These are phyloP conservation scores for Angophora floribunda DNA, from an alignment of 345 rosid genomes.

Conservation along the genomic window DNA sequence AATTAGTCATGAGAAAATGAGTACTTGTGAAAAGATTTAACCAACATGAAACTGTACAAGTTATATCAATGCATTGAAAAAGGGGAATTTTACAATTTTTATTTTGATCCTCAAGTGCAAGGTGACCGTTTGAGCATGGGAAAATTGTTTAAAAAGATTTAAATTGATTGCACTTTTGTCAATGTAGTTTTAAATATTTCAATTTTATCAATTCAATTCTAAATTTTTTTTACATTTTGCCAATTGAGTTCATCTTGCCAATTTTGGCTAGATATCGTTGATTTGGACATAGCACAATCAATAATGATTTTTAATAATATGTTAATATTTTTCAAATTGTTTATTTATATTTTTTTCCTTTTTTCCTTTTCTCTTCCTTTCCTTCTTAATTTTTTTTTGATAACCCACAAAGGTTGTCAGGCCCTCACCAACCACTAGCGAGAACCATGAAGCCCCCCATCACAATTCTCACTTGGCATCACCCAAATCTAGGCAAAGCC, in stretches of 20 bases:
- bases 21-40: fast-evolving
- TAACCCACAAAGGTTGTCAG: fast-evolving
- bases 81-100: neutral
- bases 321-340: too few species aligned
- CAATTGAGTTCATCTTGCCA: fast-evolving
- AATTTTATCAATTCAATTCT: fast-evolving
- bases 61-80: neutral
- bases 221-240: too few species aligned
- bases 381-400: too few species aligned
- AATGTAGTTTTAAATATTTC: fast-evolving
- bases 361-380: fast-evolving
- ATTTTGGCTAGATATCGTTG: fast-evolving
- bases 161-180: fast-evolving
- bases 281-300: fast-evolving
- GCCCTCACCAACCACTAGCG: fast-evolving
- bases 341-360: too few species aligned
- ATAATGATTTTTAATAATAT: too few species aligned
- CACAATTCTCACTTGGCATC: fast-evolving
- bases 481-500: fast-evolving
- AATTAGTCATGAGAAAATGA: neutral
- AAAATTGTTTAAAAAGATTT: fast-evolving
- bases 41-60: fast-evolving
- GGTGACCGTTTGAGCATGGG: neutral
- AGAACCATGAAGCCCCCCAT: neutral
- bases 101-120: neutral